Conservation (phyloP, 148 eudicot species). For the Cornus controversa region DNA sequence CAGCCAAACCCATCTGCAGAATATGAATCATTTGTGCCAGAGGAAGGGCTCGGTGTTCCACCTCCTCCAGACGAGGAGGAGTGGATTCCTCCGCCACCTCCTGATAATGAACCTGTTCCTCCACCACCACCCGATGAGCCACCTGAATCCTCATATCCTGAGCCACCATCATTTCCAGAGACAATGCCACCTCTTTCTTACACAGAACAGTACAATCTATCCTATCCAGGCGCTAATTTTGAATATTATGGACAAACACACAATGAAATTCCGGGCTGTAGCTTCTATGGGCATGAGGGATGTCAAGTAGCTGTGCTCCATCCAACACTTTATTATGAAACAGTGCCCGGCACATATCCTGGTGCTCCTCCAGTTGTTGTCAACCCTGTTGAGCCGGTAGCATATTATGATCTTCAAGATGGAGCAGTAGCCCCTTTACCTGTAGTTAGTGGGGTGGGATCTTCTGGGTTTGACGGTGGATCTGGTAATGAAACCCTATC, state of each 20-base stretch:
- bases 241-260: conserved; percentile 49
- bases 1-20: conserved; percentile 26
- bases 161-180: conserved; percentile 42
- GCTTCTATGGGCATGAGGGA: conserved; percentile 47
- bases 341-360: conserved; percentile 35
- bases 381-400: conserved; percentile 46
- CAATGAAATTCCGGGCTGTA: conserved; percentile 29
- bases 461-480: conserved; percentile 30
- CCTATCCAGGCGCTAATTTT: conserved; percentile 42
- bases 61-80: conserved; percentile 85
- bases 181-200: conserved; percentile 46
- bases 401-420: conserved; percentile 61
- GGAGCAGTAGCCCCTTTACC: conserved; percentile 38
- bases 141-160: conserved; percentile 47
- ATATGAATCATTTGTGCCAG: conserved; percentile 26
- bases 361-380: conserved; percentile 36
- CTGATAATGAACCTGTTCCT: conserved; percentile 80
- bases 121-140: conserved; percentile 97
- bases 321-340: conserved; percentile 49
- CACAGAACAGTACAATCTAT: conserved; percentile 42
- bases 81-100: conserved; percentile 95
- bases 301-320: conserved; percentile 36
- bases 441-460: conserved; percentile 27
- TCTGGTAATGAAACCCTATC: conserved; percentile 23
- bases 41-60: conserved; percentile 37